Base-by-base conservation (phyloP, 257 asterid species). In the Misopates orontium region DNA sequence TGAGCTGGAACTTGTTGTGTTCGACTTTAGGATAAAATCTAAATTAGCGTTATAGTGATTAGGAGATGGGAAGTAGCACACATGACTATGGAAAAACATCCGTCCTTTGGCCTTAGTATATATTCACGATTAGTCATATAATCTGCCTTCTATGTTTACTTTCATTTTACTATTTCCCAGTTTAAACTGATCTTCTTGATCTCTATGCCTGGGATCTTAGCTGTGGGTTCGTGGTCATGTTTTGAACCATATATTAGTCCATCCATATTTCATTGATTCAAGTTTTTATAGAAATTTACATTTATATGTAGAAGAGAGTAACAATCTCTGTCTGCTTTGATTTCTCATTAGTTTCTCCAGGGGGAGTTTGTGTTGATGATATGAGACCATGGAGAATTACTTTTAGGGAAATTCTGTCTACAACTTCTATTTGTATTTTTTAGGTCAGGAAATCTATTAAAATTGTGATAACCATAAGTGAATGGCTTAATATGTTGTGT, bases 271-370 rank as follows among this genome's bases (percentile, higher is more conserved):
- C 36, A 2, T 28, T 28, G 36, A 7, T 16, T 45, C 51, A 45
- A 45, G 20, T 45, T 45, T 45, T 16, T 45, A 15, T 20, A 10
- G 59, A 50, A 45, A 55, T 12, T 61, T 39, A 17, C 52, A 53
- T 69, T 20, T 53, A 54, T 54, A 17, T 69, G 32, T 17, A 47
- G 16, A 47, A 55, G 50, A 61, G 31, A 36, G 19, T 60, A 18
- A 15, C 28, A 67, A 56, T 67, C 25, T 17, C 39, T 58, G 16
- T 31, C 41, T 18, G 44, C 7, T 24, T 56, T 32, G 64, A 18
- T 32, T 58, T 6, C 1, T 20, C 20, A 21, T 42, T 41, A 25
- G 19, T 42, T 16, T 5, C 11, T 25, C 7, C 18, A 24, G 11
- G 42, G 4, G 31, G 39, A 19, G 1, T 59, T 18, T 18, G 48